Percentiles rank a stretch among this genome's conserved stretches.
phyloP scores from a whole-genome alignment of 139 green algal species.

The Mychonastes homosphaera region DNA sequence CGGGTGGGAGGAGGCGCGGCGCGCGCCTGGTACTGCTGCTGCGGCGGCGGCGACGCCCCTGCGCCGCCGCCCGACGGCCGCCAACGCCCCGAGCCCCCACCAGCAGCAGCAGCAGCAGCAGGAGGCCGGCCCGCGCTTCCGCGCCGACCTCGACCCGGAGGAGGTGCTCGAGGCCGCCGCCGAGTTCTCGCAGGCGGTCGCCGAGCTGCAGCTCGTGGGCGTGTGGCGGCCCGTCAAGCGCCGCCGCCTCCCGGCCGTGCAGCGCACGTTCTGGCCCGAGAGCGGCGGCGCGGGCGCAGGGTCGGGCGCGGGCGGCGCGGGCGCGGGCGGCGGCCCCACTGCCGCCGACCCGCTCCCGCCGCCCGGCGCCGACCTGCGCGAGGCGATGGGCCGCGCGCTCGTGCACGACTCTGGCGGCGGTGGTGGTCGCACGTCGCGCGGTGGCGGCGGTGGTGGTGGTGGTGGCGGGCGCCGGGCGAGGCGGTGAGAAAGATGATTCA shows the following conservation, averaged over 20 bases:
- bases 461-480: too few relatives aligned
- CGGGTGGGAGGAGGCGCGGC: background rate
- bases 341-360: too few relatives aligned
- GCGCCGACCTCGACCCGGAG: conserved; percentile 1
- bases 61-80: background rate
- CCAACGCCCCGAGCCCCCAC: background rate
- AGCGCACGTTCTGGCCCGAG: conserved; percentile 15
- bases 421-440: too few relatives aligned
- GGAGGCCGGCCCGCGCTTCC: too few relatives aligned
- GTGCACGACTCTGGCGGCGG: too few relatives aligned
- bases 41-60: background rate
- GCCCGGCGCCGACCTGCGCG: too few relatives aligned
- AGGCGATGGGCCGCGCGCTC: too few relatives aligned
- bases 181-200: conserved; percentile 21
- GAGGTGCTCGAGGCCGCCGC: conserved; percentile 16
- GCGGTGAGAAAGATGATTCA: too few relatives aligned
- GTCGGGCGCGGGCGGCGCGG: too few relatives aligned
- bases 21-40: background rate
- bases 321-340: too few relatives aligned
- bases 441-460: too few relatives aligned
- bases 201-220: conserved; percentile 22
- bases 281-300: background rate
- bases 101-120: conserved; percentile 2
- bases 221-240: conserved; percentile 15
- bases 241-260: conserved; percentile 6